phyloP scores from a whole-genome alignment of 148 eudicot genomes.

The Gaultheria prostrata region DNA sequence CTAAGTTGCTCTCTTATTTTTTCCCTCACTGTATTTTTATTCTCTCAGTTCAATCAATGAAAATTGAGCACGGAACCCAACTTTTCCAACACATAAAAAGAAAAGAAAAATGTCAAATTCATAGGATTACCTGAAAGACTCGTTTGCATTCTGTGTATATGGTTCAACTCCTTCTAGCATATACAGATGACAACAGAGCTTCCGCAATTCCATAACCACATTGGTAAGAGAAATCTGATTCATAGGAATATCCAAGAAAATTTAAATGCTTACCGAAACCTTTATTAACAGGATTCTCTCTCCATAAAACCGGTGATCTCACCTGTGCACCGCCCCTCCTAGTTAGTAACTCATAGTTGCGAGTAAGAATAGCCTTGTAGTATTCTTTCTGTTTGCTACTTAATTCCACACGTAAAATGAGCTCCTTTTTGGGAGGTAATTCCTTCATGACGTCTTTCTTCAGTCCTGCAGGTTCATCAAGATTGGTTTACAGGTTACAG shows the following conservation, averaged over 20 bases:
- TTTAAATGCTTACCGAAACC: background rate
- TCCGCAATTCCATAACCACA: conserved; percentile 96
- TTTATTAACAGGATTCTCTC: conserved; percentile 11
- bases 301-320: conserved; percentile 22
- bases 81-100: background rate
- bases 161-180: conserved; percentile 98
- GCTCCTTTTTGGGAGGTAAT: conserved; percentile 93
- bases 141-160: conserved; percentile 52
- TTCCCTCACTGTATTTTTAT: background rate
- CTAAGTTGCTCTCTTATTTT: background rate
- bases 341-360: conserved; percentile 84
- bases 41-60: background rate
- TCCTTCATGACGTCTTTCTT: conserved; percentile 97
- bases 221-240: conserved; percentile 80
- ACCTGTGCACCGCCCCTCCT: conserved; percentile 96
- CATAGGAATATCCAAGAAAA: conserved; percentile 17
- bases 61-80: background rate
- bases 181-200: conserved; percentile 92
- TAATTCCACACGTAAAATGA: conserved; percentile 86
- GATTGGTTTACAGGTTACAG: background rate
- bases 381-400: conserved; percentile 97
- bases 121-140: conserved; percentile 66
- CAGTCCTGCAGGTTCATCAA: conserved; percentile 56
- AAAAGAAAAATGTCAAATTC: conserved; percentile 14
- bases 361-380: conserved; percentile 95